phyloP scores from a whole-genome alignment of 352 stramenopile species.

The Phytophthora idaei region DNA sequence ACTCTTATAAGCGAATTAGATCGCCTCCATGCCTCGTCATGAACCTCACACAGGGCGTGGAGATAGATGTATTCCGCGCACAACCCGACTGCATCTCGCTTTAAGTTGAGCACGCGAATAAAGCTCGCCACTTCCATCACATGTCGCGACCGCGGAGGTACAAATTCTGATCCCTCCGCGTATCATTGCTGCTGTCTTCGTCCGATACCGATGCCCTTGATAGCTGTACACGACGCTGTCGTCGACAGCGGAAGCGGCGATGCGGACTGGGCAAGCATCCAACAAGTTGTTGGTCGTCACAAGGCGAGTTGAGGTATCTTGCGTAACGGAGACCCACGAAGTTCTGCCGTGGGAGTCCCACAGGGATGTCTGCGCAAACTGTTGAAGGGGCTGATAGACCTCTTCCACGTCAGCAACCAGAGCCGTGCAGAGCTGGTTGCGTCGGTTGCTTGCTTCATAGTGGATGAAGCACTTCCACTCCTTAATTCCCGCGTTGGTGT shows the following conservation, averaged over 20 bases:
- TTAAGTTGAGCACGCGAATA: background rate
- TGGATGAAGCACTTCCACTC: conserved; percentile 16
- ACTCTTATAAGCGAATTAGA: background rate
- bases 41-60: background rate
- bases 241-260: no score
- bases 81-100: background rate
- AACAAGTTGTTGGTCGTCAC: no score
- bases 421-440: conserved; percentile 8
- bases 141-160: background rate
- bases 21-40: background rate
- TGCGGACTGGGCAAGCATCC: background rate
- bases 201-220: background rate
- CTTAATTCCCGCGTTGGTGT: conserved; percentile 4
- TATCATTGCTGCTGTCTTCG: background rate
- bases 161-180: background rate
- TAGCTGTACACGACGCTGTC: no score
- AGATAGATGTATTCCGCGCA: background rate
- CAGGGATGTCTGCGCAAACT: background rate
- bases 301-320: background rate
- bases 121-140: no score
- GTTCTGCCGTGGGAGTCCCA: conserved; percentile 1
- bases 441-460: background rate
- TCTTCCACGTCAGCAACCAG: conserved; percentile 18
- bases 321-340: conserved; percentile 18
- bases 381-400: conserved; percentile 14